A percentile compares a stretch with the other conserved stretches of the same genome.
Evolutionary conservation across 768 basidiomycete species (phyloP).

Genomic region (Panaeolus papilionaceus): DNA sequence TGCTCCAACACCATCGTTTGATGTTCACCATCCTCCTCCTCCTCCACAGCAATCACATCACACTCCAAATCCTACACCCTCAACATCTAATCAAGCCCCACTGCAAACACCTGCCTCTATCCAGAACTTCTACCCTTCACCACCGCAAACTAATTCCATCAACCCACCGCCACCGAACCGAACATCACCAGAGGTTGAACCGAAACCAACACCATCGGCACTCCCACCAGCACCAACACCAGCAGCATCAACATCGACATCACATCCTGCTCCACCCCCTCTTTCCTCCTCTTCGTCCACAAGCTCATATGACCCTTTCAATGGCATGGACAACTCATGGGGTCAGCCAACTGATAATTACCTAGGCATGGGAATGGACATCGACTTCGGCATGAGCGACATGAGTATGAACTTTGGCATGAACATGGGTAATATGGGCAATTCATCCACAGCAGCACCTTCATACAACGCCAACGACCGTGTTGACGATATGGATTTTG

Average conservation of each 20-base stretch:
- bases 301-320: constrained; percentile 50
- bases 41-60: constrained; percentile 17
- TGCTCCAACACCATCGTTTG: constrained; percentile 18
- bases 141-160: constrained; percentile 54
- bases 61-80: constrained; percentile 3
- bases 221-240: constrained; percentile 19
- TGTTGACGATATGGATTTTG: constrained; percentile 50
- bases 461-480: constrained; percentile 18
- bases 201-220: constrained; percentile 17
- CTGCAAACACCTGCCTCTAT: constrained; percentile 30
- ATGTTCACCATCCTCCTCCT: constrained; percentile 17
- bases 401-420: constrained; percentile 41
- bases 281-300: constrained; percentile 22
- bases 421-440: constrained; percentile 37
- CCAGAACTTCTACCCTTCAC: constrained; percentile 66
- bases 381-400: constrained; percentile 49
- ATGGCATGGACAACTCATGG: constrained; percentile 38
- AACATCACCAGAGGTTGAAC: constrained; percentile 35
- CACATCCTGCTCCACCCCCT: neutral
- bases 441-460: constrained; percentile 15
- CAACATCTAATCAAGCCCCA: neutral
- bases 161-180: constrained; percentile 27
- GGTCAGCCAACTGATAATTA: constrained; percentile 38
- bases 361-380: constrained; percentile 60
- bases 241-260: constrained; percentile 22